Percentiles rank a stretch among this genome's conserved stretches.
phyloP scores from a whole-genome alignment of 352 stramenopile genomes.

The Thalassiosira oceanica region DNA sequence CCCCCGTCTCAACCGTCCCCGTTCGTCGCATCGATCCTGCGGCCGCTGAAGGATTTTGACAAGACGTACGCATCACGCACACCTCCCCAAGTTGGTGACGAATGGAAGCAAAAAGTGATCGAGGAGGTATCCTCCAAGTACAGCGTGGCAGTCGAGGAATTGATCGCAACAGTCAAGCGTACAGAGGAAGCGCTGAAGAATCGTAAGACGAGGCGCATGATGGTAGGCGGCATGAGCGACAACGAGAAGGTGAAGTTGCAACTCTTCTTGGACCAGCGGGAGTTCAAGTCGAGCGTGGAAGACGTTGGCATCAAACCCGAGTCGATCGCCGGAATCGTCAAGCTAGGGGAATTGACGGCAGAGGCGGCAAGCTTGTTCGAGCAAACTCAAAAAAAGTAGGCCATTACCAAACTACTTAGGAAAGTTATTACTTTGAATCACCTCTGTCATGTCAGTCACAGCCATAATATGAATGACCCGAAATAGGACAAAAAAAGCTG shows the following conservation, averaged over 20 bases:
- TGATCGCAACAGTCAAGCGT: conserved; percentile 71
- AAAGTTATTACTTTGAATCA: conserved; percentile 1
- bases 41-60: conserved; percentile 74
- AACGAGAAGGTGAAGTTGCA: conserved; percentile 80
- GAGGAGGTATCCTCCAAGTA: conserved; percentile 62
- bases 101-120: conserved; percentile 66
- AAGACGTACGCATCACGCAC: conserved; percentile 55
- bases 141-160: conserved; percentile 66
- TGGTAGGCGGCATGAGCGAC: conserved; percentile 77
- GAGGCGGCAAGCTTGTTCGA: conserved; percentile 50
- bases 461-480: no score
- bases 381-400: conserved; percentile 9
- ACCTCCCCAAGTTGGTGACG: conserved; percentile 58
- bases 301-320: conserved; percentile 52
- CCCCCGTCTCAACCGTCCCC: conserved; percentile 73
- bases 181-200: conserved; percentile 79
- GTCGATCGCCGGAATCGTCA: conserved; percentile 53
- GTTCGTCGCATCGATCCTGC: conserved; percentile 70
- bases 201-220: conserved; percentile 51
- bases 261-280: conserved; percentile 68
- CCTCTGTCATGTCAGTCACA: no score
- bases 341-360: conserved; percentile 61
- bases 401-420: neutral
- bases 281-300: conserved; percentile 52
- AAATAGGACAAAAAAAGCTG: no score